Conservation (phyloP, 768 basidiomycete genomes). For the Hygrophorus russula region DNA sequence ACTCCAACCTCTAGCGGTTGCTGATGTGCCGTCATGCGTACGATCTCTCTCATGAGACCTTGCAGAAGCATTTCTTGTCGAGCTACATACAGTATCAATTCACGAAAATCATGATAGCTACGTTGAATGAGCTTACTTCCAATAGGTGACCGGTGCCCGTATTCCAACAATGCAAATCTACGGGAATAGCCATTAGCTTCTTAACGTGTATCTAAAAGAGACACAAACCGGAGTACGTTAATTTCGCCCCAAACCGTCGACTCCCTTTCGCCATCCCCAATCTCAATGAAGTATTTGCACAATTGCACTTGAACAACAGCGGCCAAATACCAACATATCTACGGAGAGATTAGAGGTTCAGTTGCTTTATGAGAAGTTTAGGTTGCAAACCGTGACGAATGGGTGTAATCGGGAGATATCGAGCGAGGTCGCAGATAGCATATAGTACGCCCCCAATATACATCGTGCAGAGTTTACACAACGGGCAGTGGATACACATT, state of each 20-base stretch:
- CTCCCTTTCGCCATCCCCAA: conserved; percentile 63
- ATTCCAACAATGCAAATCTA: conserved; percentile 78
- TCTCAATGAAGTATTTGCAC: conserved; percentile 80
- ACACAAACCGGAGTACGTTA: conserved; percentile 59
- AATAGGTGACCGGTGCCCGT: conserved; percentile 70
- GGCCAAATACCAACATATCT: conserved; percentile 90
- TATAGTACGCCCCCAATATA: conserved; percentile 67
- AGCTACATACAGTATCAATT: conserved; percentile 27
- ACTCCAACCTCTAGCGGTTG: conserved; percentile 72
- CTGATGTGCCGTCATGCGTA: conserved; percentile 71
- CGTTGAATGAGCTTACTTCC: conserved; percentile 39
- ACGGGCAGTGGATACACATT: conserved; percentile 54
- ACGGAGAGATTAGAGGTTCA: conserved; percentile 9
- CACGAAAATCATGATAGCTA: background rate
- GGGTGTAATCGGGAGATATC: conserved; percentile 75
- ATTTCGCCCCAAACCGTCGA: conserved; percentile 82
- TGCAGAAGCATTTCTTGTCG: conserved; percentile 78
- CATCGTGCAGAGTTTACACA: conserved; percentile 67
- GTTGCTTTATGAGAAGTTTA: conserved; percentile 2
- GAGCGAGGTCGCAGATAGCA: conserved; percentile 70
- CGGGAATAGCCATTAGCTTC: conserved; percentile 1
- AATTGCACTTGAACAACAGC: conserved; percentile 80
- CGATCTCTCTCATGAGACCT: conserved; percentile 77
- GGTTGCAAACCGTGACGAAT: conserved; percentile 56
- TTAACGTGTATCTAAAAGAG: too few species aligned